Conservation (phyloP, 257 asterid genomes). For the Ophiorrhiza pumila region DNA sequence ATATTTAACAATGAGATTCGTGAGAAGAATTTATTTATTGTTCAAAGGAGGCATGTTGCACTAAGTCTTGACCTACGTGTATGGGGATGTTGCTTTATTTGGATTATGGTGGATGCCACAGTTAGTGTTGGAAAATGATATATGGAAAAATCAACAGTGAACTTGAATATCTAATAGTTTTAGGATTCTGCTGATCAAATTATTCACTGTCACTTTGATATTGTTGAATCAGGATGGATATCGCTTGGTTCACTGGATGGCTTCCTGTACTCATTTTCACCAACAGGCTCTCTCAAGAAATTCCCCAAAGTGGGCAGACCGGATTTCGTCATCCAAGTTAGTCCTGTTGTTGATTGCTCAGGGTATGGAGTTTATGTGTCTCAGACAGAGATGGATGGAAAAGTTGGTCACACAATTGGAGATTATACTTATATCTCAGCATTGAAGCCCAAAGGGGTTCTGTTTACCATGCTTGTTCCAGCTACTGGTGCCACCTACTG, state of each 20-base stretch:
- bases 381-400: slow-evolving; percentile 70
- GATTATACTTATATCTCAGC: slow-evolving; percentile 62
- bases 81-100: too few species aligned
- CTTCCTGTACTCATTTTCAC: slow-evolving; percentile 80
- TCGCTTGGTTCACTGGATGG: slow-evolving; percentile 91
- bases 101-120: too few species aligned
- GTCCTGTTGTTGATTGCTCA: slow-evolving; percentile 81
- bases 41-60: not conserved
- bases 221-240: slow-evolving; percentile 77
- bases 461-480: slow-evolving; percentile 56
- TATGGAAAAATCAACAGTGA: not conserved
- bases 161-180: not conserved
- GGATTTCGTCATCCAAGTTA: slow-evolving; percentile 61
- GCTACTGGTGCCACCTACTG: slow-evolving; percentile 52
- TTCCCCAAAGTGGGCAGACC: slow-evolving; percentile 44
- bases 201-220: slow-evolving; percentile 2
- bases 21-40: not conserved
- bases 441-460: slow-evolving; percentile 57
- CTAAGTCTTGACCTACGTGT: not conserved
- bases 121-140: not conserved
- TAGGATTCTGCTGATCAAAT: not conserved
- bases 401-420: slow-evolving; percentile 40
- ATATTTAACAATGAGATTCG: not conserved
- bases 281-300: slow-evolving; percentile 51
- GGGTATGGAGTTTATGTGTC: slow-evolving; percentile 69